Conservation (phyloP, 352 stramenopile genomes). For the Saprolegnia diclina region DNA sequence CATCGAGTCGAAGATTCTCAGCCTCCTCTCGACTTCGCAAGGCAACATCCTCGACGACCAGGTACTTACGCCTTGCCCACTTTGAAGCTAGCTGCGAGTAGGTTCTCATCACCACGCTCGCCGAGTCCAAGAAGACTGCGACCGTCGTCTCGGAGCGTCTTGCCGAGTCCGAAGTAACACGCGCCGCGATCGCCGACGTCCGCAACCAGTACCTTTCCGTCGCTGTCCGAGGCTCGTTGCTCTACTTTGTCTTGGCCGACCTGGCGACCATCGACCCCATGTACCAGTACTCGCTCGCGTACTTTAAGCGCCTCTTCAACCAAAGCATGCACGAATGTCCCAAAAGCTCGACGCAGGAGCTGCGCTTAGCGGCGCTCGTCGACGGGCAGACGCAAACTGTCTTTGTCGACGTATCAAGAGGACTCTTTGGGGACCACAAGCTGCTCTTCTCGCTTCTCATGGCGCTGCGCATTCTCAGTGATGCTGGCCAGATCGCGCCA, state of each 20-base stretch:
- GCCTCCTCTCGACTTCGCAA: slow-evolving; percentile 74
- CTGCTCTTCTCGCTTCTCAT: slow-evolving; percentile 61
- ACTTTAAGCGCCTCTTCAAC: slow-evolving; percentile 62
- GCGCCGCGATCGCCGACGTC: slow-evolving; percentile 53
- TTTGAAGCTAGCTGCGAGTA: neutral
- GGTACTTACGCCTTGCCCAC: no score
- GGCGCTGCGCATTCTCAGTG: slow-evolving; percentile 47
- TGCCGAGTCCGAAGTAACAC: slow-evolving; percentile 52
- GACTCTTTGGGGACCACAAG: slow-evolving; percentile 60
- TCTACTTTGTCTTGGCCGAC: slow-evolving; percentile 69
- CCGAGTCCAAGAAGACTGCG: slow-evolving; percentile 63
- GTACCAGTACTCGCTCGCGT: slow-evolving; percentile 79
- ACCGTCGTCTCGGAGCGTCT: slow-evolving; percentile 49
- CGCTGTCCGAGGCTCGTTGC: slow-evolving; percentile 48
- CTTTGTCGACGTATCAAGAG: slow-evolving; percentile 63
- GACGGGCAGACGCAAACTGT: slow-evolving; percentile 46
- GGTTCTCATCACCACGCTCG: slow-evolving; percentile 47
- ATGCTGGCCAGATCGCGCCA: slow-evolving; percentile 36
- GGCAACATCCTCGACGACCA: slow-evolving; percentile 90
- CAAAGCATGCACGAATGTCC: slow-evolving; percentile 45
- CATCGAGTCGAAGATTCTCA: slow-evolving; percentile 89
- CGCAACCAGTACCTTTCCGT: slow-evolving; percentile 55
- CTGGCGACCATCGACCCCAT: slow-evolving; percentile 55
- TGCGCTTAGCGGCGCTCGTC: slow-evolving; percentile 42
- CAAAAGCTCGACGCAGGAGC: slow-evolving; percentile 30